Evolutionary conservation across 129 eudicot genomes (phyloP).

Genomic region (Lactuca saligna): DNA sequence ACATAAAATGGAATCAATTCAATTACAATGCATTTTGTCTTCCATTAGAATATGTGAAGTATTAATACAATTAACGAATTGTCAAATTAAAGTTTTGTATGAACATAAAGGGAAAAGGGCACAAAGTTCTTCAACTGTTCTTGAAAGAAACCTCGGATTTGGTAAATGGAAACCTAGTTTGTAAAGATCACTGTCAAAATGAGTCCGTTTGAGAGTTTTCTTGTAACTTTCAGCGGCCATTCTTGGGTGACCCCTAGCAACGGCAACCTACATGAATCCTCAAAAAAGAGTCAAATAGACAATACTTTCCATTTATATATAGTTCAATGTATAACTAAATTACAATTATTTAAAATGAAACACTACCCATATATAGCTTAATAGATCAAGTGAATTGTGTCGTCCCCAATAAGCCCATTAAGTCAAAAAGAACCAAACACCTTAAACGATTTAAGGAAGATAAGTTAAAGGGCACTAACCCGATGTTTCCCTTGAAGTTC

Average conservation of each 20-base stretch:
- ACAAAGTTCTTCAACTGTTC: constrained; percentile 60
- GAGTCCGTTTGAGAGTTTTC: constrained; percentile 46
- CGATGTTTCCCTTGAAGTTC: constrained; percentile 50
- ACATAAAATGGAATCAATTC: too few species aligned
- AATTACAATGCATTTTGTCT: too few species aligned
- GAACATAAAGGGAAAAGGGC: constrained; percentile 10
- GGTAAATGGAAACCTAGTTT: constrained; percentile 53
- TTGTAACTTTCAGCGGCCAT: constrained; percentile 50
- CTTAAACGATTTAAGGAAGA: too few species aligned
- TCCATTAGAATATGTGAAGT: too few species aligned
- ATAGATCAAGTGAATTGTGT: neutral
- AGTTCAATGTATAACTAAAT: neutral
- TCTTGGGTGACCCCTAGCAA: constrained; percentile 79
- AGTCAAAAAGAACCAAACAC: neutral
- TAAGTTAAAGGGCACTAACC: constrained; percentile 42
- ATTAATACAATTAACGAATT: too few species aligned
- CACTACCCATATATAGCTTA: too few species aligned
- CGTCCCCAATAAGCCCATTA: neutral
- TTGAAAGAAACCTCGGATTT: constrained; percentile 47
- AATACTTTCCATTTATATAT: neutral
- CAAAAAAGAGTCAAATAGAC: constrained; percentile 3
- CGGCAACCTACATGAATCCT: constrained; percentile 42
- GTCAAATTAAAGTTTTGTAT: too few species aligned
- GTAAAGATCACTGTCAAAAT: constrained; percentile 50
- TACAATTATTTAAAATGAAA: too few species aligned